These are phyloP conservation scores for Paratrimastix pyriformis DNA, from an alignment of 78 protist genomes.

Conservation along the genomic window DNA sequence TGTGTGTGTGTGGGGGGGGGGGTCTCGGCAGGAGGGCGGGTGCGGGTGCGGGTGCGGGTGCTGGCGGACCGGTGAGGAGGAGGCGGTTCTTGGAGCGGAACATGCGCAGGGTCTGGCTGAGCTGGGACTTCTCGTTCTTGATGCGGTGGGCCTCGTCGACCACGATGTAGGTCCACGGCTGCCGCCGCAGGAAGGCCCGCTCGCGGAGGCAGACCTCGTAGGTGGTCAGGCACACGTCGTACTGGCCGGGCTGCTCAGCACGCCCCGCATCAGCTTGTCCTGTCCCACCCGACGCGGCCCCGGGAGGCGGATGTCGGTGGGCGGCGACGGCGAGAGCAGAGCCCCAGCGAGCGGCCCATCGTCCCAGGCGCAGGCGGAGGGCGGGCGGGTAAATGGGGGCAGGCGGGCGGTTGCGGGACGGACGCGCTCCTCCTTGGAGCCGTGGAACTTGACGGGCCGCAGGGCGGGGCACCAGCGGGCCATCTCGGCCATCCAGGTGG, in stretches of 20 bases:
- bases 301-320: too few relatives aligned
- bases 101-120: constrained; percentile 33
- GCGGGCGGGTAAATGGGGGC: neutral
- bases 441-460: constrained; percentile 53
- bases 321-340: too few relatives aligned
- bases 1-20: too few relatives aligned
- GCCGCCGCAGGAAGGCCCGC: constrained; percentile 52
- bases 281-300: too few relatives aligned
- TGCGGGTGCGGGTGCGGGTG: too few relatives aligned
- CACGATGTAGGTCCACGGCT: constrained; percentile 71
- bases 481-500: constrained; percentile 56
- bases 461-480: constrained; percentile 28
- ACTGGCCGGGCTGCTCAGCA: constrained; percentile 48
- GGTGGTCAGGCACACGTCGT: constrained; percentile 76
- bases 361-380: too few relatives aligned
- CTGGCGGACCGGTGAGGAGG: constrained; percentile 92
- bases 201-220: constrained; percentile 79
- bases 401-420: neutral
- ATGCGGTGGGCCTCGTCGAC: constrained; percentile 96
- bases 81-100: constrained; percentile 57
- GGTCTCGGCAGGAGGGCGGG: too few relatives aligned
- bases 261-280: too few relatives aligned
- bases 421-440: constrained; percentile 66
- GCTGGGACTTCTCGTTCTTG: constrained; percentile 86
- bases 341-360: too few relatives aligned